These are phyloP conservation scores for Leccinellum rugosiceps DNA, from an alignment of 768 basidiomycete genomes.

Conservation along the genomic window DNA sequence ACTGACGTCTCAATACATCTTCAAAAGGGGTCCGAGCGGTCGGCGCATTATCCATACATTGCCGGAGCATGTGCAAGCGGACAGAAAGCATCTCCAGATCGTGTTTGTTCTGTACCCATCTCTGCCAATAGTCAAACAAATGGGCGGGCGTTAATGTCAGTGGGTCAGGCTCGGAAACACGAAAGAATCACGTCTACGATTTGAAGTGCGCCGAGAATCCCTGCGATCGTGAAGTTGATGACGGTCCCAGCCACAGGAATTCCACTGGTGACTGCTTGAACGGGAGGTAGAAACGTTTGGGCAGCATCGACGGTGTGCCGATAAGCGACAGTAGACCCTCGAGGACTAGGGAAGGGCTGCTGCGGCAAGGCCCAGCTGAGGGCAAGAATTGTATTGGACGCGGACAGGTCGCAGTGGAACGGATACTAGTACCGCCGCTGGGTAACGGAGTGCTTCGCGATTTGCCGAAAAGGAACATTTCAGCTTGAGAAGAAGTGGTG, in stretches of 20 bases:
- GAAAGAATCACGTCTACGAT: conserved; percentile 2
- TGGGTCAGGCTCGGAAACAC: background rate
- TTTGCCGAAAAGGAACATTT: too few species aligned
- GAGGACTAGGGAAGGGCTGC: background rate
- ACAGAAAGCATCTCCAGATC: background rate
- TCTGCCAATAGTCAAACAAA: background rate
- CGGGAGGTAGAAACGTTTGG: conserved; percentile 2
- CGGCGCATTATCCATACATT: background rate
- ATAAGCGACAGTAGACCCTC: background rate
- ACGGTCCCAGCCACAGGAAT: background rate
- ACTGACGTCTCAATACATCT: background rate
- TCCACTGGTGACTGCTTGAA: background rate
- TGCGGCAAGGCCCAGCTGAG: background rate
- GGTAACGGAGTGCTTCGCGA: background rate
- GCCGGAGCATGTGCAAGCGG: background rate
- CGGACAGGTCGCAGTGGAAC: background rate
- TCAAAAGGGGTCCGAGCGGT: background rate
- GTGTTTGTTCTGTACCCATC: conserved; percentile 3
- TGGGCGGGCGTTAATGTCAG: background rate
- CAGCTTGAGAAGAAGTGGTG: too few species aligned
- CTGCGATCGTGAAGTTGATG: conserved; percentile 1
- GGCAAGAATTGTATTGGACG: background rate
- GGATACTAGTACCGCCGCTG: background rate
- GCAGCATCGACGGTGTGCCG: background rate
- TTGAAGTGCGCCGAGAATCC: background rate